These are phyloP conservation scores for Nicotiana tabacum DNA, from an alignment of 257 asterid species.

Conservation along the genomic window DNA sequence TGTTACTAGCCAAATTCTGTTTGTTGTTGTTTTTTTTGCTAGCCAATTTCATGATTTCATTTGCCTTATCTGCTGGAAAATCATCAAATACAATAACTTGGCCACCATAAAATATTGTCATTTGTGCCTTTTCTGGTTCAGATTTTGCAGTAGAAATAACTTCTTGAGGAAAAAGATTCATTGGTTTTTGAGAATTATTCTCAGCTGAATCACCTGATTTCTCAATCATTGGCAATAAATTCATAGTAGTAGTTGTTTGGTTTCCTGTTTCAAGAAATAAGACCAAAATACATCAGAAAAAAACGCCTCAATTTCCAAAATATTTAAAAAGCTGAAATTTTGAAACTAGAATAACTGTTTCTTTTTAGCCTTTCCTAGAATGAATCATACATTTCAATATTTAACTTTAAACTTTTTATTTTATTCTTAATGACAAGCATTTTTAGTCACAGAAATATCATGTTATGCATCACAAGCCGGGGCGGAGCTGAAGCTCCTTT, in stretches of 20 bases:
- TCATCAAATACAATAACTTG: conserved; percentile 23
- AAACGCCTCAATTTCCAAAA: no score
- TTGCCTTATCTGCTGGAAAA: conserved; percentile 24
- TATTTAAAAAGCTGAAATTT: no score
- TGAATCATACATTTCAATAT: no score
- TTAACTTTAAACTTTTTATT: no score
- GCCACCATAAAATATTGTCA: conserved; percentile 21
- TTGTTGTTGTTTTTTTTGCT: conserved; percentile 4
- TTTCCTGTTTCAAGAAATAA: no score
- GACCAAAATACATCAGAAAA: no score
- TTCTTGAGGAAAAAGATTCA: conserved; percentile 9
- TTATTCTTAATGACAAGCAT: no score
- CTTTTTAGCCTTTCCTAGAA: no score
- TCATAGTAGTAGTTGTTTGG: conserved; percentile 8
- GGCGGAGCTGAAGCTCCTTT: no score
- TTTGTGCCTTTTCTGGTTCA: conserved; percentile 18
- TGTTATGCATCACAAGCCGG: no score
- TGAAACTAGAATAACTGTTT: no score
- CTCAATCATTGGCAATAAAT: conserved; percentile 47
- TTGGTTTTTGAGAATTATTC: background rate
- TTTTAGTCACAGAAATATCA: no score
- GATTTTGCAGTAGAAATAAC: background rate
- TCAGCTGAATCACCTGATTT: conserved; percentile 22
- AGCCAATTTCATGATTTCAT: conserved; percentile 19
- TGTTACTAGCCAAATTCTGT: background rate